A percentile compares a stretch with the other conserved stretches of the same genome.
Conservation (phyloP, 1,139 yeast genomes). For the Yamadazyma dushanensis region DNA sequence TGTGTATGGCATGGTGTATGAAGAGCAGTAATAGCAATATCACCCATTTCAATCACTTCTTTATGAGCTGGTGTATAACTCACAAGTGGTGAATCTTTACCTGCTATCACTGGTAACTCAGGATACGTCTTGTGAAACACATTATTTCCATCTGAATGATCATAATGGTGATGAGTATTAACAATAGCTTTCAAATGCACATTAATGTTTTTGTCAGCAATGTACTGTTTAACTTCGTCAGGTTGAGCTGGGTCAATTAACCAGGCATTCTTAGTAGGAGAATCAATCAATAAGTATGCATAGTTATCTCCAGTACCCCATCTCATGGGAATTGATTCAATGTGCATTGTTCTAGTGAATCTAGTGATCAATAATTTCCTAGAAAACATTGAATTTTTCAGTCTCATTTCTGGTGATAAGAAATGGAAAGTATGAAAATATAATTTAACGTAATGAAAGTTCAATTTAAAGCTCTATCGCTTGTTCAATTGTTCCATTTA, state of each 20-base stretch:
- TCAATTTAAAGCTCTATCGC: no score
- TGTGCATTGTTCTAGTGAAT: slow-evolving; percentile 66
- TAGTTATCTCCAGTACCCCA: slow-evolving; percentile 95
- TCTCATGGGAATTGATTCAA: slow-evolving; percentile 83
- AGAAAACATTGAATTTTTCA: not conserved
- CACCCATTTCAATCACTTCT: slow-evolving; percentile 64
- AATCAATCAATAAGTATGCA: slow-evolving; percentile 75
- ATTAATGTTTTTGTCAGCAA: slow-evolving; percentile 24
- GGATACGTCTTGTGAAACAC: slow-evolving; percentile 45
- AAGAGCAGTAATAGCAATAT: slow-evolving; percentile 70
- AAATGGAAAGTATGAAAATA: not conserved
- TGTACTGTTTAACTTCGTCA: slow-evolving; percentile 42
- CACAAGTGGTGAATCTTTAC: slow-evolving; percentile 74
- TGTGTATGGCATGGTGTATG: slow-evolving; percentile 98
- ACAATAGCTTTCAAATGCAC: slow-evolving; percentile 69
- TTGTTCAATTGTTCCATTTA: slow-evolving; percentile 30
- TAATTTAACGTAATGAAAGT: no score
- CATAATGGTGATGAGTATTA: slow-evolving; percentile 94
- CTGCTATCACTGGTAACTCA: slow-evolving; percentile 76
- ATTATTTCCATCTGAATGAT: slow-evolving; percentile 88
- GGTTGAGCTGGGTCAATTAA: slow-evolving; percentile 93
- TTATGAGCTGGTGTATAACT: slow-evolving; percentile 64
- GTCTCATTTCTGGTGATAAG: not conserved
- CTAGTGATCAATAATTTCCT: not conserved
- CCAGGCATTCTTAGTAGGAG: slow-evolving; percentile 69